These are phyloP conservation scores for Eucalyptus sp. DNA, from an alignment of 345 rosid species.

Conservation along the genomic window DNA sequence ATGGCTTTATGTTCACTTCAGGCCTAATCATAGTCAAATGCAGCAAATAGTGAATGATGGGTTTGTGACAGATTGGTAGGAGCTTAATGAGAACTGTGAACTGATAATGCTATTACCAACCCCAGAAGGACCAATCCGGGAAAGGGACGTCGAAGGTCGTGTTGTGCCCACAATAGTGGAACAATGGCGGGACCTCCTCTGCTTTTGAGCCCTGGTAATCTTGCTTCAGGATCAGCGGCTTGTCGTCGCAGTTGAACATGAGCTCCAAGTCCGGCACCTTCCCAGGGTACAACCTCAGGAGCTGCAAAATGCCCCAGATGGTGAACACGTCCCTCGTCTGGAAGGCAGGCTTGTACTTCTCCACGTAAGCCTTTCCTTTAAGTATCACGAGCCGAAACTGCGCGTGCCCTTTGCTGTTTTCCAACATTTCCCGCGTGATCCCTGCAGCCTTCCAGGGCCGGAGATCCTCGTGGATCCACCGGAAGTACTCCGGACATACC, in stretches of 20 bases:
- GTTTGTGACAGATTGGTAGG: conserved; percentile 33
- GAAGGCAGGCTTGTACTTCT: conserved; percentile 8
- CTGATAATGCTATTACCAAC: conserved; percentile 37
- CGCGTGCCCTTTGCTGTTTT: background rate
- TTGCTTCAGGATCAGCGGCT: conserved; percentile 5
- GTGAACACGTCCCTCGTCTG: conserved; percentile 21
- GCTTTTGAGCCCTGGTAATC: background rate
- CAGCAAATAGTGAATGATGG: conserved; percentile 15
- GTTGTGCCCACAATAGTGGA: conserved; percentile 12
- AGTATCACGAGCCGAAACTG: conserved; percentile 21
- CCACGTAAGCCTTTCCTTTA: conserved; percentile 18
- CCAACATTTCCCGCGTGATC: conserved; percentile 10
- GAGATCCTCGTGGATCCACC: conserved; percentile 26
- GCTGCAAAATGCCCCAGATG: conserved; percentile 28
- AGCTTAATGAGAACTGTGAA: background rate
- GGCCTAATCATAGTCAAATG: background rate
- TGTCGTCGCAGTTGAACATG: conserved; percentile 21
- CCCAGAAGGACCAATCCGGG: conserved; percentile 84
- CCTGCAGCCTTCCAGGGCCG: conserved; percentile 15
- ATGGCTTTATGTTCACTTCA: conserved; percentile 22
- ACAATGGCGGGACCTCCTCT: conserved; percentile 19
- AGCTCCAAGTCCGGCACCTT: conserved; percentile 24
- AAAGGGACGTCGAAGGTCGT: conserved; percentile 29
- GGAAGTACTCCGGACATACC: conserved; percentile 16
- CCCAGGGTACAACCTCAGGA: conserved; percentile 17